phyloP scores from a whole-genome alignment of 2,329 filamentous ascomycete species.

The Colletotrichum cordylinicola region DNA sequence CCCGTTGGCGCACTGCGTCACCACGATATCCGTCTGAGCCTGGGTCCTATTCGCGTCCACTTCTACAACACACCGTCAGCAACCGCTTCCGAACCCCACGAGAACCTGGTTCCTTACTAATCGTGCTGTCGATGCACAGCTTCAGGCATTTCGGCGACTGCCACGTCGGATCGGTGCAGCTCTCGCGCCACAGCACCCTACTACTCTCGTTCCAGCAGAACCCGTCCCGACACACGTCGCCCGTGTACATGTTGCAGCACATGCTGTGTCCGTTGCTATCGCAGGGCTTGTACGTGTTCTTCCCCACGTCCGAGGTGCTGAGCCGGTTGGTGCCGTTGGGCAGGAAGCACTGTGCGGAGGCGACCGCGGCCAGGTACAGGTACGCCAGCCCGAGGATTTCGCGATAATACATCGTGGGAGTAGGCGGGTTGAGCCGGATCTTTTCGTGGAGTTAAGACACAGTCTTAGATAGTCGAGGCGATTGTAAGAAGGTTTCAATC shows the following conservation, averaged over 20 bases:
- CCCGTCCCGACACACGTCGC: neutral
- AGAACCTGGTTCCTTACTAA: neutral
- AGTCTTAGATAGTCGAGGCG: neutral
- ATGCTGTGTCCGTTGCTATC: neutral
- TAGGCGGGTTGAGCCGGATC: neutral
- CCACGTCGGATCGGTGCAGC: slow-evolving; percentile 29
- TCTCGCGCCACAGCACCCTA: slow-evolving; percentile 23
- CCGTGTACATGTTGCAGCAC: slow-evolving; percentile 8
- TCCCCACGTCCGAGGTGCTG: neutral
- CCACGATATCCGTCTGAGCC: neutral
- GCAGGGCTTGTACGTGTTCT: neutral
- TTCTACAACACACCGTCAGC: neutral
- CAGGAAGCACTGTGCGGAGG: neutral
- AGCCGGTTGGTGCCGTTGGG: slow-evolving; percentile 2
- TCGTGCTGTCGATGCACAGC: slow-evolving; percentile 14
- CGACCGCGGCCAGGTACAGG: neutral
- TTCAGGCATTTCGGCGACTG: slow-evolving; percentile 25
- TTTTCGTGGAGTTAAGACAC: neutral
- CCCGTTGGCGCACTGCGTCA: neutral
- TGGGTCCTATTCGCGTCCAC: neutral
- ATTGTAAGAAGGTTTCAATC: neutral
- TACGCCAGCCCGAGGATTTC: neutral
- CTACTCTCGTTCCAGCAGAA: slow-evolving; percentile 1
- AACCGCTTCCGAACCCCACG: fast-evolving
- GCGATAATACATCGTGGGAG: neutral